Percentiles rank a stretch among this genome's conserved stretches.
Conservation (phyloP, 1,284 basidiomycete genomes). For the Inonotus obliquus region DNA sequence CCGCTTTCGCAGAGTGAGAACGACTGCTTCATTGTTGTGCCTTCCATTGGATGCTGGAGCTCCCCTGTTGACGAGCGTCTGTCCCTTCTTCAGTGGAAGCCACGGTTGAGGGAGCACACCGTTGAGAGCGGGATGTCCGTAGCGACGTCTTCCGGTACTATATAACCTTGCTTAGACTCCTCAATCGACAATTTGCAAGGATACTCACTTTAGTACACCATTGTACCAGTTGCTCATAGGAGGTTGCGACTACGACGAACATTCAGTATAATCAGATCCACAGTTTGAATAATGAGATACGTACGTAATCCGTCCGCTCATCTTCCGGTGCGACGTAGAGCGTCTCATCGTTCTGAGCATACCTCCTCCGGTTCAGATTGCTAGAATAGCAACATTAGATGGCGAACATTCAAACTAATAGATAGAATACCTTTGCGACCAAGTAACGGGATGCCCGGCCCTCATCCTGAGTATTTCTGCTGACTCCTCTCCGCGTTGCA, state of each 20-base stretch:
- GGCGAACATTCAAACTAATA: constrained; percentile 18
- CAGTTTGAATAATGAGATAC: constrained; percentile 24
- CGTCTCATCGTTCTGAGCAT: constrained; percentile 91
- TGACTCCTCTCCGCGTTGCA: constrained; percentile 78
- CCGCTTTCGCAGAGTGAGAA: constrained; percentile 68
- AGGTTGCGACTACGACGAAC: constrained; percentile 68
- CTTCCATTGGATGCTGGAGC: constrained; percentile 31
- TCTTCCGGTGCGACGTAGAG: constrained; percentile 92
- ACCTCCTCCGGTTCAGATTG: constrained; percentile 77
- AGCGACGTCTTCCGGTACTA: constrained; percentile 81
- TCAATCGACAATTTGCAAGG: neutral
- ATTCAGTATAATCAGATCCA: neutral
- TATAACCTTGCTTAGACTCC: constrained; percentile 5
- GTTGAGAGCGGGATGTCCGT: constrained; percentile 87
- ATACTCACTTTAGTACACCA: constrained; percentile 79
- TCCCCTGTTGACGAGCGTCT: constrained; percentile 58
- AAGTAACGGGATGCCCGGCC: constrained; percentile 77
- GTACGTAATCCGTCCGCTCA: constrained; percentile 83
- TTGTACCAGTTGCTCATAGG: constrained; percentile 92
- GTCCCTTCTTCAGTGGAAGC: constrained; percentile 81
- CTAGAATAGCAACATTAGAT: constrained; percentile 33
- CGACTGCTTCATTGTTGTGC: constrained; percentile 55
- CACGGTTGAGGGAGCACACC: constrained; percentile 87
- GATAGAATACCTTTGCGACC: constrained; percentile 68
- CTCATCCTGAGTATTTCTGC: constrained; percentile 69